A percentile compares a stretch with the other conserved stretches of the same genome.
phyloP scores from a whole-genome alignment of 768 basidiomycete species.

The Mycena vulgaris region DNA sequence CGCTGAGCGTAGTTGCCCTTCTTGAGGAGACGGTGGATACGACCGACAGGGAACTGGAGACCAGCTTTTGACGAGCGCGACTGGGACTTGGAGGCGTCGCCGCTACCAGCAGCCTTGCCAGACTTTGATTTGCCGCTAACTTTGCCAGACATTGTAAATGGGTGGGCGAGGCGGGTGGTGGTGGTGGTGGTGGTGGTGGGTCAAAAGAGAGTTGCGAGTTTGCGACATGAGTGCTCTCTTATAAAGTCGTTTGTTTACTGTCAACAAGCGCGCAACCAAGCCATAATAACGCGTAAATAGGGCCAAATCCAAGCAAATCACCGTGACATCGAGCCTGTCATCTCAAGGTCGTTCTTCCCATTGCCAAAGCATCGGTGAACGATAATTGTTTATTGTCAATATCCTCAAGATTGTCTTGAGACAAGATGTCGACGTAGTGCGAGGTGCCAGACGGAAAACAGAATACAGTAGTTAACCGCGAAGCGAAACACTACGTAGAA shows the following conservation, averaged over 20 bases:
- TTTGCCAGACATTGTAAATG: constrained; percentile 54
- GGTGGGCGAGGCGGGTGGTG: constrained; percentile 29
- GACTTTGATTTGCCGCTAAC: constrained; percentile 49
- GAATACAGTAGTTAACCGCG: no score
- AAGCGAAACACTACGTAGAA: no score
- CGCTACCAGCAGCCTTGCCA: constrained; percentile 56
- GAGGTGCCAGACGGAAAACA: no score
- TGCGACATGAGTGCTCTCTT: neutral
- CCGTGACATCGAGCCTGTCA: no score
- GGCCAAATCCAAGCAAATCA: no score
- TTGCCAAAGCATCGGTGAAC: no score
- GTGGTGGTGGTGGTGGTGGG: constrained; percentile 20
- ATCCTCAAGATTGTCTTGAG: no score
- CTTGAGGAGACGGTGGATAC: constrained; percentile 85
- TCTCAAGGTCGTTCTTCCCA: no score
- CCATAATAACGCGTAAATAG: neutral
- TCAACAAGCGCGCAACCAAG: neutral
- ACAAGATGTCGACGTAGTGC: no score
- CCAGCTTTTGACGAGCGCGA: constrained; percentile 78
- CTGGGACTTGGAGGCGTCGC: constrained; percentile 62
- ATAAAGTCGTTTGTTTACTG: neutral
- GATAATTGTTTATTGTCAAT: no score
- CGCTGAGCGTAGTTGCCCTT: constrained; percentile 85
- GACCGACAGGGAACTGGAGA: constrained; percentile 85
- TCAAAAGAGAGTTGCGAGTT: neutral